A percentile compares a stretch with the other conserved stretches of the same genome.
Conservation (phyloP, 73 alveolate genomes). For the Durusdinium trenchii region DNA sequence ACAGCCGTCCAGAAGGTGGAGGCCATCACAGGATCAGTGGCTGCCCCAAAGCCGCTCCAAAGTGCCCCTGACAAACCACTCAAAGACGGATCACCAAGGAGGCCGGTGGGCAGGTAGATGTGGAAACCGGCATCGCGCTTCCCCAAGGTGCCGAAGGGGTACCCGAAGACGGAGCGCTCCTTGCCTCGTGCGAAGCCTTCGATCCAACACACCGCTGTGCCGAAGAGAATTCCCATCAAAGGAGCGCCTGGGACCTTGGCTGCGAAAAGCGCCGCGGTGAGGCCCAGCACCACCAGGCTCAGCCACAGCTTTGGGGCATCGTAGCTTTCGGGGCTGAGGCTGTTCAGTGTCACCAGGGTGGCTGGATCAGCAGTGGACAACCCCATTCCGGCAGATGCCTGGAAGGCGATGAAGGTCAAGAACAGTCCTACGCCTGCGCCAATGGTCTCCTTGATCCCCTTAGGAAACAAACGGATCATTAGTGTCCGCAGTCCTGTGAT, state of each 20-base stretch:
- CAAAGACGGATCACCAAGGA: slow-evolving; percentile 40
- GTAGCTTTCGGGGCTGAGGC: slow-evolving; percentile 48
- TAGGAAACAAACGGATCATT: slow-evolving; percentile 27
- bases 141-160: slow-evolving; percentile 71
- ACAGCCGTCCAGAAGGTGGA: slow-evolving; percentile 62
- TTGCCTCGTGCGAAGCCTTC: slow-evolving; percentile 53
- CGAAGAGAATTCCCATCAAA: slow-evolving; percentile 51
- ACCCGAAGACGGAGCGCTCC: slow-evolving; percentile 43
- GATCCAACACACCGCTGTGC: slow-evolving; percentile 51
- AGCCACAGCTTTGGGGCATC: slow-evolving; percentile 48
- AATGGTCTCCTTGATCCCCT: slow-evolving; percentile 15
- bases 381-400: slow-evolving; percentile 42
- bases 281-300: slow-evolving; percentile 63
- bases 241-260: slow-evolving; percentile 84
- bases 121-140: slow-evolving; percentile 43
- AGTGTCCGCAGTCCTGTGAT: slow-evolving; percentile 50
- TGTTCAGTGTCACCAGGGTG: slow-evolving; percentile 35
- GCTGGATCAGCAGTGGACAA: slow-evolving; percentile 52
- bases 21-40: slow-evolving; percentile 4
- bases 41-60: slow-evolving; percentile 26
- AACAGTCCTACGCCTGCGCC: slow-evolving; percentile 27
- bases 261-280: slow-evolving; percentile 59
- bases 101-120: slow-evolving; percentile 63
- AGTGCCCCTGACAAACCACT: slow-evolving; percentile 32
- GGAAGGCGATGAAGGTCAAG: slow-evolving; percentile 29